Evolutionary conservation across 2,329 filamentous ascomycete species (phyloP).

Genomic region (Scytalidium lignicola): DNA sequence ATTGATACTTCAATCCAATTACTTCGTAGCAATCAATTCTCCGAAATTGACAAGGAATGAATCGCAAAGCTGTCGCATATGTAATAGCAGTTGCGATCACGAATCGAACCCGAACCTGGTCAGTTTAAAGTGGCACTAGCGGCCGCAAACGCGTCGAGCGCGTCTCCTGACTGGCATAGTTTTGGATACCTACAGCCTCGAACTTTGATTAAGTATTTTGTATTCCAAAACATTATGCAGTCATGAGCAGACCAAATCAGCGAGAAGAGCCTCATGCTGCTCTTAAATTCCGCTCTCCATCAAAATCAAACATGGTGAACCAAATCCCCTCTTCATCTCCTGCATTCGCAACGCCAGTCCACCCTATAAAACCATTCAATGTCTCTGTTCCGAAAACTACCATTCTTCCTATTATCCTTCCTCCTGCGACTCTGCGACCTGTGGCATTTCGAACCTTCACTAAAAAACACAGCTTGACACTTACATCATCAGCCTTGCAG

Average conservation of each 20-base stretch:
- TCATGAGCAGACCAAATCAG: slow-evolving; percentile 22
- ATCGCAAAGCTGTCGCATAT: background rate
- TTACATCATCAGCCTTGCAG: slow-evolving; percentile 81
- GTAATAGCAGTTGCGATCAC: background rate
- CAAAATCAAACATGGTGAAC: slow-evolving; percentile 33
- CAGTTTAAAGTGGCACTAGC: background rate
- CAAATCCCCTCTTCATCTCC: slow-evolving; percentile 83
- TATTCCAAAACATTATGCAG: background rate
- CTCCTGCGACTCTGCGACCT: slow-evolving; percentile 79
- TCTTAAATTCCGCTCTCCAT: slow-evolving; percentile 22
- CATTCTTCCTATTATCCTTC: slow-evolving; percentile 84
- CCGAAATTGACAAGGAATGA: background rate
- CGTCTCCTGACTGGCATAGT: background rate
- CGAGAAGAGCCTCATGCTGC: slow-evolving; percentile 19
- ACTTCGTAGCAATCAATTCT: background rate
- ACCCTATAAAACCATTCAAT: slow-evolving; percentile 64
- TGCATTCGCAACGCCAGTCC: slow-evolving; percentile 80
- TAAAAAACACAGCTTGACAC: slow-evolving; percentile 92
- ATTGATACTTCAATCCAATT: background rate
- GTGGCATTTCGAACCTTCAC: slow-evolving; percentile 94
- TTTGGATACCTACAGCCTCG: too few species aligned
- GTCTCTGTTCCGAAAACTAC: slow-evolving; percentile 22
- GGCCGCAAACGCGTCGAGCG: background rate
- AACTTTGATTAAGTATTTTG: background rate
- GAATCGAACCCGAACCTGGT: background rate